phyloP scores from a whole-genome alignment of 768 basidiomycete species.

The Russula ochroleuca region DNA sequence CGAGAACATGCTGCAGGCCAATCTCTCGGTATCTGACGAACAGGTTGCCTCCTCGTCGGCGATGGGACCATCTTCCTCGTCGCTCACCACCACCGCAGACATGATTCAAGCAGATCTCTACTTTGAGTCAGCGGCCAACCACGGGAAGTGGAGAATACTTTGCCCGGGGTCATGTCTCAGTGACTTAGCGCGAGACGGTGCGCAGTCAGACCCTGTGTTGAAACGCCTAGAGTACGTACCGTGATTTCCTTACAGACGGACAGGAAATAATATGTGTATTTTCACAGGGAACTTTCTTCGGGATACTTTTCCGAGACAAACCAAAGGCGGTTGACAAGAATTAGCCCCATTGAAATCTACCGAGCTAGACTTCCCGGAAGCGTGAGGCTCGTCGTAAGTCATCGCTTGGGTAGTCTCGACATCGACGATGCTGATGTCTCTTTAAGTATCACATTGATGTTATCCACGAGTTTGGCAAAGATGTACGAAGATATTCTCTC shows the following conservation, averaged over 20 bases:
- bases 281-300: conserved; percentile 19
- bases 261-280: neutral
- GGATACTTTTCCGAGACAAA: conserved; percentile 24
- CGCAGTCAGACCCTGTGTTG: neutral
- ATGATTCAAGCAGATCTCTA: conserved; percentile 18
- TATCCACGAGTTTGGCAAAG: conserved; percentile 16
- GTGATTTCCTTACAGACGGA: neutral
- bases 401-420: neutral
- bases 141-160: conserved; percentile 16
- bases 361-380: conserved; percentile 22
- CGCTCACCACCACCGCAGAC: neutral
- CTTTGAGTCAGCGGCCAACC: conserved; percentile 4
- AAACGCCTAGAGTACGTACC: conserved; percentile 13
- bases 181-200: neutral
- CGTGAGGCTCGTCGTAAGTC: conserved; percentile 18
- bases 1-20: conserved; percentile 7
- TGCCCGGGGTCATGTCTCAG: conserved; percentile 4
- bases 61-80: neutral
- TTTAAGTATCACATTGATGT: conserved; percentile 24
- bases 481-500: conserved; percentile 10
- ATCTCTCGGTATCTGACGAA: neutral
- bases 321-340: conserved; percentile 15
- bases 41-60: neutral
- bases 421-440: neutral
- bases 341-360: conserved; percentile 24